Evolutionary conservation across 2,329 filamentous ascomycete genomes (phyloP).

Genomic region (Xylaria multiplex): DNA sequence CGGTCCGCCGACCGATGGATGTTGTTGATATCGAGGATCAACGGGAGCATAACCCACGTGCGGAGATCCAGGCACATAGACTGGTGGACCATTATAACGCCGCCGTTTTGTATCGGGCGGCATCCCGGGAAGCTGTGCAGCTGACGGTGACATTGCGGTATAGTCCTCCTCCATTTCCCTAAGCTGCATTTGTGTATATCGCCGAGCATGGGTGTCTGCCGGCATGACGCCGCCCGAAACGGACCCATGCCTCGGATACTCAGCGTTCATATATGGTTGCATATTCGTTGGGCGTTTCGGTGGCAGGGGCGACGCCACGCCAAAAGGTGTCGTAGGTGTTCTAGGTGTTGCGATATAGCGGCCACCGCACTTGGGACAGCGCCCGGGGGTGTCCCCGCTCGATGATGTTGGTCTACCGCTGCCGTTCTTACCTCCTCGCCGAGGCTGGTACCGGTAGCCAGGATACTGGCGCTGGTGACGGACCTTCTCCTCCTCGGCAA

Average conservation of each 20-base stretch:
- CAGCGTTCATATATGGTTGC: slow-evolving; percentile 44
- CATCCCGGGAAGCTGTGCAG: slow-evolving; percentile 28
- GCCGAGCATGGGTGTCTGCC: slow-evolving; percentile 70
- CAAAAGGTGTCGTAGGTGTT: slow-evolving; percentile 64
- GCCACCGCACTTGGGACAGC: slow-evolving; percentile 78
- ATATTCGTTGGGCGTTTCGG: slow-evolving; percentile 39
- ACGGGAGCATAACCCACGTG: slow-evolving; percentile 49
- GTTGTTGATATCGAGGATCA: slow-evolving; percentile 49
- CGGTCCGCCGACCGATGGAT: slow-evolving; percentile 41
- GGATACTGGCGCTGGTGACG: slow-evolving; percentile 91
- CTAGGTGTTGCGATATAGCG: slow-evolving; percentile 70
- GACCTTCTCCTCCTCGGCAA: slow-evolving; percentile 92
- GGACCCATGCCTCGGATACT: slow-evolving; percentile 48
- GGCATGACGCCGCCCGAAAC: slow-evolving; percentile 47
- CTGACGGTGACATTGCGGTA: slow-evolving; percentile 49
- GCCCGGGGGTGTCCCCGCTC: slow-evolving; percentile 60
- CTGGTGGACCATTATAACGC: slow-evolving; percentile 47
- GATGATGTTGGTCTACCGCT: slow-evolving; percentile 43
- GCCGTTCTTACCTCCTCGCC: slow-evolving; percentile 63
- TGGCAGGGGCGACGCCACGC: slow-evolving; percentile 50
- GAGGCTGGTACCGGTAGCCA: slow-evolving; percentile 92
- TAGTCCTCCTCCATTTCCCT: slow-evolving; percentile 55
- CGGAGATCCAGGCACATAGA: slow-evolving; percentile 53
- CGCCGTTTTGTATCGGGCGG: slow-evolving; percentile 50
- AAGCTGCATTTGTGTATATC: slow-evolving; percentile 60